These are phyloP conservation scores for Incumbomyces delicatus DNA, from an alignment of 2,329 filamentous ascomycete species.

Conservation along the genomic window DNA sequence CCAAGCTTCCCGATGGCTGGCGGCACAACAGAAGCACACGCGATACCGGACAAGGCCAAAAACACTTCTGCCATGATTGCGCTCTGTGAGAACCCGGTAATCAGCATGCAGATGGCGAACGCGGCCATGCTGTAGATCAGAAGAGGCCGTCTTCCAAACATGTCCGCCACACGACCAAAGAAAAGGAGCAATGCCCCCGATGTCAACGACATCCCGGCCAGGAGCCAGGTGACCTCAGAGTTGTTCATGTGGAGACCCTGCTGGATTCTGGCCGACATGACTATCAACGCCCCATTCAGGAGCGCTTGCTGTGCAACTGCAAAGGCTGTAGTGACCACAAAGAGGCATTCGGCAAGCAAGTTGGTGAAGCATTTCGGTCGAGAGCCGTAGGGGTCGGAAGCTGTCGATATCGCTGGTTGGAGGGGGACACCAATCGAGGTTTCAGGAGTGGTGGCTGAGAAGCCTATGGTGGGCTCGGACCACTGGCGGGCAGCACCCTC, in stretches of 20 bases:
- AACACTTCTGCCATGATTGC: constrained; percentile 53
- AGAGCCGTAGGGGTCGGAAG: background rate
- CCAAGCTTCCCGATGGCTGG: constrained; percentile 57
- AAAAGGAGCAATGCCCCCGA: constrained; percentile 57
- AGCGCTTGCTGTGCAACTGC: constrained; percentile 56
- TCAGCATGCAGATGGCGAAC: constrained; percentile 48
- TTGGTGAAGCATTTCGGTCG: constrained; percentile 53
- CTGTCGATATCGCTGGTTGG: background rate
- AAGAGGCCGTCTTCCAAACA: constrained; percentile 54
- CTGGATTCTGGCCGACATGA: constrained; percentile 54
- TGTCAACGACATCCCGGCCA: constrained; percentile 51
- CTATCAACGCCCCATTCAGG: constrained; percentile 48
- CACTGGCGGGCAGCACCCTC: background rate
- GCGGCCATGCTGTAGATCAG: constrained; percentile 51
- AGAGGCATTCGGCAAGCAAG: constrained; percentile 53
- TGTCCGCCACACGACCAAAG: constrained; percentile 56
- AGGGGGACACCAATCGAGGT: background rate
- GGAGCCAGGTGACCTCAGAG: constrained; percentile 59
- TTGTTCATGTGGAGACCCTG: constrained; percentile 52
- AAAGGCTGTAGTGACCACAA: constrained; percentile 57
- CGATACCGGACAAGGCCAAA: constrained; percentile 55
- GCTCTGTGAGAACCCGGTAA: constrained; percentile 50
- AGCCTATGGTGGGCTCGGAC: background rate
- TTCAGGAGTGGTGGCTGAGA: background rate
- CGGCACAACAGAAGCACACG: constrained; percentile 53